A percentile compares a stretch with the other conserved stretches of the same genome.
These are phyloP conservation scores for Vaccinium darrowii DNA, from an alignment of 148 eudicot genomes.

Conservation along the genomic window DNA sequence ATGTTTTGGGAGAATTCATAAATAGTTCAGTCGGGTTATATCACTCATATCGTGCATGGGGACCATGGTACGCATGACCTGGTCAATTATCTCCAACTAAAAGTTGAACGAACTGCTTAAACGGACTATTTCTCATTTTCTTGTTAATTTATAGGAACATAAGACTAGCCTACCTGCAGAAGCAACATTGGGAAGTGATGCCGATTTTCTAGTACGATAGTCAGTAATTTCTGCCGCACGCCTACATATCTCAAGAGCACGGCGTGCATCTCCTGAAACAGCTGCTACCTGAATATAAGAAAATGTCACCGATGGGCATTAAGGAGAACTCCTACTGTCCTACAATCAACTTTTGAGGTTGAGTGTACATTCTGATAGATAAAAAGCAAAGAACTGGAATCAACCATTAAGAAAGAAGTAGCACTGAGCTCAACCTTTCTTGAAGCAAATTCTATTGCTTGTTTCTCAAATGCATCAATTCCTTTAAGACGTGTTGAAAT, in stretches of 20 bases:
- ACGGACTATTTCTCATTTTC: neutral
- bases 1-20: neutral
- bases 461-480: constrained; percentile 92
- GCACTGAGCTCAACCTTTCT: constrained; percentile 62
- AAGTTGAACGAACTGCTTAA: neutral
- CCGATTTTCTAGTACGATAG: constrained; percentile 54
- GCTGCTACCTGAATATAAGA: constrained; percentile 75
- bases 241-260: constrained; percentile 96
- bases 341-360: neutral
- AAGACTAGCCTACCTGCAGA: constrained; percentile 43
- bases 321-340: constrained; percentile 7
- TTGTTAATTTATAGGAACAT: neutral
- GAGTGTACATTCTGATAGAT: constrained; percentile 1
- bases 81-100: neutral
- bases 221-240: constrained; percentile 97
- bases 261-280: constrained; percentile 96
- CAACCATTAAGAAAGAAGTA: neutral
- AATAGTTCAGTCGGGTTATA: neutral
- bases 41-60: neutral
- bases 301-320: neutral
- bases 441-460: constrained; percentile 91
- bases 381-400: neutral
- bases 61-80: neutral
- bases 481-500: constrained; percentile 87
- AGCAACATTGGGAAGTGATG: constrained; percentile 31